Percentiles rank a stretch among this genome's conserved stretches.
These are phyloP conservation scores for Cladosporium colombiae DNA, from an alignment of 2,329 filamentous ascomycete species.

Conservation along the genomic window DNA sequence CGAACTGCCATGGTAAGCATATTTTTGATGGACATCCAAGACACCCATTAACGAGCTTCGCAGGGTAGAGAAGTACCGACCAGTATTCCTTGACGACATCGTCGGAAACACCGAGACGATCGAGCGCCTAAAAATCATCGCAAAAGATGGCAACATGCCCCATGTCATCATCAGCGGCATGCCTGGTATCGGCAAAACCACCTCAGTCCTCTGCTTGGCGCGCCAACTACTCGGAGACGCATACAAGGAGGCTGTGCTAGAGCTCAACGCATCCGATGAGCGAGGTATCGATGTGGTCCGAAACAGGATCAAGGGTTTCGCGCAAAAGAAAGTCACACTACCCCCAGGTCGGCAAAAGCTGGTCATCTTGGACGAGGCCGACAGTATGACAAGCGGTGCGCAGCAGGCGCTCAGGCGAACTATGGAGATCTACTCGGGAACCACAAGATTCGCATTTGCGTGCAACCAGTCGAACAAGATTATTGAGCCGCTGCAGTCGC, in stretches of 20 bases:
- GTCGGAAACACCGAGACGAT: slow-evolving; percentile 98
- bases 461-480: slow-evolving; percentile 99
- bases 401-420: slow-evolving; percentile 93
- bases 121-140: slow-evolving; percentile 95
- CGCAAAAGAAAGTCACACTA: slow-evolving; percentile 97
- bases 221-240: slow-evolving; percentile 86
- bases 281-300: slow-evolving; percentile 96
- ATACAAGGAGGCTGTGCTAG: slow-evolving; percentile 96
- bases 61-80: slow-evolving; percentile 98
- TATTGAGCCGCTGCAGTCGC: slow-evolving; percentile 96
- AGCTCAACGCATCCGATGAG: slow-evolving; percentile 95
- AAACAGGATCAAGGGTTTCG: slow-evolving; percentile 96
- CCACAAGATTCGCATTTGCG: slow-evolving; percentile 94
- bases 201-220: slow-evolving; percentile 88
- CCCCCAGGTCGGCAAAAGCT: slow-evolving; percentile 90
- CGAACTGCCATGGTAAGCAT: slow-evolving; percentile 73
- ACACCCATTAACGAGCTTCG: not conserved
- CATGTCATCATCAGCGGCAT: slow-evolving; percentile 99
- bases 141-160: slow-evolving; percentile 98
- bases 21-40: not conserved
- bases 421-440: slow-evolving; percentile 98
- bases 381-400: slow-evolving; percentile 93
- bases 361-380: slow-evolving; percentile 95
- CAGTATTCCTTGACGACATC: slow-evolving; percentile 91
- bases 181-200: slow-evolving; percentile 98